phyloP scores from a whole-genome alignment of 2,329 filamentous ascomycete genomes.

The Alternaria tenuissima region DNA sequence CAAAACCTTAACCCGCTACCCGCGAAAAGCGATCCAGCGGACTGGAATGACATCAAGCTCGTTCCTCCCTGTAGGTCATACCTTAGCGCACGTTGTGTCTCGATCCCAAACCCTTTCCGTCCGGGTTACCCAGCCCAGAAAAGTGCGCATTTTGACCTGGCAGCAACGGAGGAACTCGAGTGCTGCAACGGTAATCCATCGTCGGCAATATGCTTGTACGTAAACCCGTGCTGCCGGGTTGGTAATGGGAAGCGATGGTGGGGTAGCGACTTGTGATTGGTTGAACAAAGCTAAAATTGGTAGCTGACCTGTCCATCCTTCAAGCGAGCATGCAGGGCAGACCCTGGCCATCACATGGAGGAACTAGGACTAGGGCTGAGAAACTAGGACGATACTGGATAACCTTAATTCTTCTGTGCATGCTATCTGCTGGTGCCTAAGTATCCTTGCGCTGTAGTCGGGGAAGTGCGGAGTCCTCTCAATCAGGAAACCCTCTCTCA shows the following conservation, averaged over 20 bases:
- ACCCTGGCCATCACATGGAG: slow-evolving; percentile 17
- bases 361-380: slow-evolving; percentile 13
- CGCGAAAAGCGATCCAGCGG: slow-evolving; percentile 14
- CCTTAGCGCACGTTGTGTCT: slow-evolving; percentile 7
- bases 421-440: slow-evolving; percentile 9
- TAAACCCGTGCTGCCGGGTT: slow-evolving; percentile 18
- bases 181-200: background rate
- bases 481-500: background rate
- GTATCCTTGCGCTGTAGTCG: slow-evolving; percentile 10
- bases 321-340: slow-evolving; percentile 13
- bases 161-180: background rate
- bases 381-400: slow-evolving; percentile 4
- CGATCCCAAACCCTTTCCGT: background rate
- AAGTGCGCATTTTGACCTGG: background rate
- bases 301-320: slow-evolving; percentile 11
- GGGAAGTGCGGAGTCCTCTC: background rate
- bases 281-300: slow-evolving; percentile 10
- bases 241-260: slow-evolving; percentile 5
- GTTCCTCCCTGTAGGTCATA: slow-evolving; percentile 11
- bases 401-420: slow-evolving; percentile 17
- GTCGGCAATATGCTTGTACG: slow-evolving; percentile 18
- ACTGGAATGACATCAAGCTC: slow-evolving; percentile 17
- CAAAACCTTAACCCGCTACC: slow-evolving; percentile 11
- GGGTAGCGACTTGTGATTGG: slow-evolving; percentile 8
- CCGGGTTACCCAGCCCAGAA: background rate